Evolutionary conservation across 225 moss, liverwort and hornwort species (phyloP).

Genomic region (Pleurozium schreberi): DNA sequence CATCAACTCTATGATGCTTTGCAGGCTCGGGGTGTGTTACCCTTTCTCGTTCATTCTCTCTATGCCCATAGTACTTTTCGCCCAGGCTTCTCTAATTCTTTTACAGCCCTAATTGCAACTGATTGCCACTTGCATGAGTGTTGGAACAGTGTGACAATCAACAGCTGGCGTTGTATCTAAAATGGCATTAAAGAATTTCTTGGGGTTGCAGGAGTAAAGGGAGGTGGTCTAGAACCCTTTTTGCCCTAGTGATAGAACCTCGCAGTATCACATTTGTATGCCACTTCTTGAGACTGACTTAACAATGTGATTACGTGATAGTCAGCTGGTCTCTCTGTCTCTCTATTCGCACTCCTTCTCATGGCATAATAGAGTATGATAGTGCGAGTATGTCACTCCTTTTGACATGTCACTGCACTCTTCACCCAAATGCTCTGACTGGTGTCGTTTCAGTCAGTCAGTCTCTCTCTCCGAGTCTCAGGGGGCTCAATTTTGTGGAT

Average conservation of each 20-base stretch:
- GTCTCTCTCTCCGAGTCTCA: no score
- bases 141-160: background rate
- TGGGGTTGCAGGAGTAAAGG: background rate
- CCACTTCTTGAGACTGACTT: background rate
- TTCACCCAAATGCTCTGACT: no score
- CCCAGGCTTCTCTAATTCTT: background rate
- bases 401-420: no score
- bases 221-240: background rate
- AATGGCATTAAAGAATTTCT: background rate
- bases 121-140: background rate
- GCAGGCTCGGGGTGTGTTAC: slow-evolving; percentile 45
- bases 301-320: no score
- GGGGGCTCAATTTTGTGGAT: no score
- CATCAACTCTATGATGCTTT: slow-evolving; percentile 65
- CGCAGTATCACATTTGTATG: background rate
- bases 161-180: background rate
- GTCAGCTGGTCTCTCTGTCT: background rate
- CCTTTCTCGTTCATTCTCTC: background rate
- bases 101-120: background rate
- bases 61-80: background rate
- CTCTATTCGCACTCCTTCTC: background rate
- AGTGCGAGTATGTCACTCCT: background rate
- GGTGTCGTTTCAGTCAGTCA: no score
- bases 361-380: background rate
- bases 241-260: background rate